Conservation (phyloP, 257 asterid genomes). For the Voacanga thouarsii region DNA sequence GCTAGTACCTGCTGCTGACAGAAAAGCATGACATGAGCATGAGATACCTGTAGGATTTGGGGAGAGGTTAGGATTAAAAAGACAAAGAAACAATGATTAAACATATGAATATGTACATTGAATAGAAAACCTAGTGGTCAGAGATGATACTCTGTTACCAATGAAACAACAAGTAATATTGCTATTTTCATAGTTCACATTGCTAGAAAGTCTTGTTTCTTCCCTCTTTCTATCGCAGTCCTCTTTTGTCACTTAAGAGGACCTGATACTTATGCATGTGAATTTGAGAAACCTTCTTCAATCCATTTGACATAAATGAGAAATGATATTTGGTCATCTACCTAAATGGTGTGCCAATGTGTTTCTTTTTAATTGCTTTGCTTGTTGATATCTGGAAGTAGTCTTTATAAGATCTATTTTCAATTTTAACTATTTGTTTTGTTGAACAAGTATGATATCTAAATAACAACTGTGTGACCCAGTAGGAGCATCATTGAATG, state of each 20-base stretch:
- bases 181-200: not conserved
- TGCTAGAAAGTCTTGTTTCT: no score
- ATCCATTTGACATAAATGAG: not conserved
- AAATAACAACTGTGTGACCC: no score
- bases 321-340: not conserved
- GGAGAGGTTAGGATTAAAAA: not conserved
- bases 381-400: not conserved
- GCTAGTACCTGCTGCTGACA: not conserved
- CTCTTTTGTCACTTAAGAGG: not conserved
- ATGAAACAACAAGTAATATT: not conserved
- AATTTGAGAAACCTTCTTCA: no score
- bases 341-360: not conserved
- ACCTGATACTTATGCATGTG: not conserved
- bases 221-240: no score
- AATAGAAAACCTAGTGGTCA: not conserved
- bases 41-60: not conserved
- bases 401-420: no score
- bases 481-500: no score
- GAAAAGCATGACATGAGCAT: not conserved
- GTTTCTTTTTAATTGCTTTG: not conserved
- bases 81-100: no score
- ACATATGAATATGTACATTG: not conserved
- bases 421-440: not conserved
- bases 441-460: no score
- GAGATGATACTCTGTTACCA: no score